Evolutionary conservation across 108 stramenopile species (phyloP).

Genomic region (Nannochloropsis salina): DNA sequence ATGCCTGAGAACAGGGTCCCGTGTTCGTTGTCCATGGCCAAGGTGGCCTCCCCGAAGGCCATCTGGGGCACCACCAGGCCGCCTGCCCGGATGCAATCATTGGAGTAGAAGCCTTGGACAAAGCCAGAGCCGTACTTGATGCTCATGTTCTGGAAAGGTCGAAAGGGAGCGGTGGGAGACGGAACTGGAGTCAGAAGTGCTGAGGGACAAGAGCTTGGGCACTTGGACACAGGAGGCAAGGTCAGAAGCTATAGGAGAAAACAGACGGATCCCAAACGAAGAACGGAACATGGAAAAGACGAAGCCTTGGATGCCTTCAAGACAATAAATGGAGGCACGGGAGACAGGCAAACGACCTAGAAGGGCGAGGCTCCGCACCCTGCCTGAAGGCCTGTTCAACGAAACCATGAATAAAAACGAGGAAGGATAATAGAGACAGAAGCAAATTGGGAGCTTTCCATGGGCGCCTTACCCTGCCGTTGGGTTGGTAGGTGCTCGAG

Average conservation of each 20-base stretch:
- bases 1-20: constrained; percentile 10
- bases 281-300: too few relatives aligned
- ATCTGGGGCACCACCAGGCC: not conserved
- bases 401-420: not conserved
- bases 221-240: not conserved
- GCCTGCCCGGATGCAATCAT: not conserved
- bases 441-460: not conserved
- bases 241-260: not conserved
- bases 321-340: not conserved
- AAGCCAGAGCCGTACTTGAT: not conserved
- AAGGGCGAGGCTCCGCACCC: not conserved
- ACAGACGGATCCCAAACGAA: too few relatives aligned
- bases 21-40: not conserved
- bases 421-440: not conserved
- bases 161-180: not conserved
- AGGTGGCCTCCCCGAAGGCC: not conserved
- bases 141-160: not conserved
- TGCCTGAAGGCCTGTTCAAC: not conserved
- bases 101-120: not conserved
- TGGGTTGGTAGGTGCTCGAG: constrained; percentile 17
- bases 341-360: not conserved
- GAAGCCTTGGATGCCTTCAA: too few relatives aligned
- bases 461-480: not conserved
- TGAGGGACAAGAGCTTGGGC: too few relatives aligned
- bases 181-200: too few relatives aligned